A percentile compares a stretch with the other conserved stretches of the same genome.
These are phyloP conservation scores for Podochytrium sp. DNA, from an alignment of 192 early-diverging fungal species.

Conservation along the genomic window DNA sequence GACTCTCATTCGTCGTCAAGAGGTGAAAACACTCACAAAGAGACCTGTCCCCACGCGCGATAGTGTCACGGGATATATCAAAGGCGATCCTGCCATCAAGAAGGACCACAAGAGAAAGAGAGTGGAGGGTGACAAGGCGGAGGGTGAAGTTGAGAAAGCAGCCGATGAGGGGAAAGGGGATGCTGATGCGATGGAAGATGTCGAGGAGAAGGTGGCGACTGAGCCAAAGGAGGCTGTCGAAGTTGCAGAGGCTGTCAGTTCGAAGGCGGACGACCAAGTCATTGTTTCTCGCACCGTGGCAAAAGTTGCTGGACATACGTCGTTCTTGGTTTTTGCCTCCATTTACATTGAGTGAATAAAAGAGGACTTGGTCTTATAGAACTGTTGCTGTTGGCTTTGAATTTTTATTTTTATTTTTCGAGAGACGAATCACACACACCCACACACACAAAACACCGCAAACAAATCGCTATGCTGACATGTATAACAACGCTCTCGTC, in stretches of 20 bases:
- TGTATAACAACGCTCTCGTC: no score
- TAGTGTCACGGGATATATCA: neutral
- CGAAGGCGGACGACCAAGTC: slow-evolving; percentile 34
- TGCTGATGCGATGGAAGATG: neutral
- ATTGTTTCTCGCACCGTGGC: slow-evolving; percentile 64
- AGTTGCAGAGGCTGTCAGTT: neutral
- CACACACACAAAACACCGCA: no score
- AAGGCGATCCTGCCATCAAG: slow-evolving; percentile 28
- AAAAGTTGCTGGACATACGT: slow-evolving; percentile 85
- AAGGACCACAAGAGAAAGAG: slow-evolving; percentile 46
- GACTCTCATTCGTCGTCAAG: slow-evolving; percentile 80
- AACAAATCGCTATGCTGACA: no score
- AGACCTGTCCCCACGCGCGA: slow-evolving; percentile 58
- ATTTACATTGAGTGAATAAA: slow-evolving; percentile 50
- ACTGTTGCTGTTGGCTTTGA: neutral
- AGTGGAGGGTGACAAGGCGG: slow-evolving; percentile 30
- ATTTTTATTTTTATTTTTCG: neutral
- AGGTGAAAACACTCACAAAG: slow-evolving; percentile 65
- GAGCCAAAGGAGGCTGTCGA: neutral
- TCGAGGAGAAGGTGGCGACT: slow-evolving; percentile 26
- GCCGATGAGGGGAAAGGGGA: neutral
- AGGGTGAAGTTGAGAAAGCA: slow-evolving; percentile 5
- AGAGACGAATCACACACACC: no score
- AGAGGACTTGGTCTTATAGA: neutral
- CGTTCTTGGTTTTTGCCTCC: slow-evolving; percentile 92